Percentiles rank a stretch among this genome's conserved stretches.
Evolutionary conservation across 2,329 filamentous ascomycete genomes (phyloP).

Genomic region (Alternaria burnsii): DNA sequence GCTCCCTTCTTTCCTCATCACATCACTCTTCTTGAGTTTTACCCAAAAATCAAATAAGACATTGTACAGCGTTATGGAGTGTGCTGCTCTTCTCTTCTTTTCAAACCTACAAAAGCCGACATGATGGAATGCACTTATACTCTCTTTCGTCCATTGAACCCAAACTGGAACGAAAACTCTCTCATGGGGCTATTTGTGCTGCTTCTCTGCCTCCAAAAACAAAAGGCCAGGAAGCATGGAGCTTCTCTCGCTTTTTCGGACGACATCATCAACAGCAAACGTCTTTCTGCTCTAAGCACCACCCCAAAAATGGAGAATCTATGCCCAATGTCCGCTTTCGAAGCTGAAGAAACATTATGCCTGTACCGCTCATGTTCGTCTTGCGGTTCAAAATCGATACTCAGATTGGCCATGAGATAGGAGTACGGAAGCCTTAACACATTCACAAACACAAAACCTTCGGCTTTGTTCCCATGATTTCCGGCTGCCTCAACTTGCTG

Average conservation of each 20-base stretch:
- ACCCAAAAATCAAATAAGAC: too few relatives aligned
- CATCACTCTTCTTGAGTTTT: too few relatives aligned
- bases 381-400: background rate
- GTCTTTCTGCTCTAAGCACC: background rate
- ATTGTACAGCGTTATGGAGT: too few relatives aligned
- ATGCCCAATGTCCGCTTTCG: rapidly evolving
- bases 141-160: background rate
- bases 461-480: rapidly evolving
- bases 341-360: background rate
- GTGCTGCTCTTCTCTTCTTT: background rate
- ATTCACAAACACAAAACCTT: background rate
- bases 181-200: too few relatives aligned
- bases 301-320: rapidly evolving
- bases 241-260: too few relatives aligned
- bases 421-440: background rate
- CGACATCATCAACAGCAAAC: too few relatives aligned
- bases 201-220: too few relatives aligned
- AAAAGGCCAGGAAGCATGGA: too few relatives aligned
- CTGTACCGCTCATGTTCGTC: background rate
- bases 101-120: too few relatives aligned
- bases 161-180: too few relatives aligned
- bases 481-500: too few relatives aligned
- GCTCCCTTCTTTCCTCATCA: too few relatives aligned
- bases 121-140: background rate
- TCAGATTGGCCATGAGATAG: background rate